phyloP scores from a whole-genome alignment of 1,139 yeast species.

The Diutina siamensis region DNA sequence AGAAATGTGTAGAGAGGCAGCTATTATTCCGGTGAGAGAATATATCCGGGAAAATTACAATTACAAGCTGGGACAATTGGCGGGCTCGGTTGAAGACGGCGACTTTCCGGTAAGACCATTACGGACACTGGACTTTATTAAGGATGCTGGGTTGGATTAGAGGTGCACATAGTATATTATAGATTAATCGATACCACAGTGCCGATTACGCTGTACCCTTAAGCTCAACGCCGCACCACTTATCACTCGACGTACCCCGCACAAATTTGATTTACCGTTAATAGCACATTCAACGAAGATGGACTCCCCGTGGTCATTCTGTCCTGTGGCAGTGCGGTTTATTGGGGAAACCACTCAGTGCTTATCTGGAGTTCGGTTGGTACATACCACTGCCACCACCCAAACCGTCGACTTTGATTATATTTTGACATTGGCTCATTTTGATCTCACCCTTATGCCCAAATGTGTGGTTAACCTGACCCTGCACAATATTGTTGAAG shows the following conservation, averaged over 20 bases:
- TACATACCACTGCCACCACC: not conserved
- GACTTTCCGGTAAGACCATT: constrained; percentile 32
- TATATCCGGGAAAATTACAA: constrained; percentile 45
- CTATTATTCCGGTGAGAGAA: constrained; percentile 80
- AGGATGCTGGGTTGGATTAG: constrained; percentile 19
- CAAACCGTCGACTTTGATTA: not conserved
- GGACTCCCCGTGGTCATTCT: constrained; percentile 1
- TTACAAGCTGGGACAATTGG: constrained; percentile 30
- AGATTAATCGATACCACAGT: no score
- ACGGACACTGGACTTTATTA: constrained; percentile 33
- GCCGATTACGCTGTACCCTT: no score
- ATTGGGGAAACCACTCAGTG: not conserved
- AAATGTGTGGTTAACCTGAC: constrained; percentile 1
- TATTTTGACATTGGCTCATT: not conserved
- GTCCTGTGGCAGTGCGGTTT: constrained; percentile 2
- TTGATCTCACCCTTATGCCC: not conserved
- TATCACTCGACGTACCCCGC: no score
- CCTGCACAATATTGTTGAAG: no score
- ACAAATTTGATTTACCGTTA: no score
- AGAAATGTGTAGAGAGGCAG: constrained; percentile 90
- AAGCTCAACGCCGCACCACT: no score
- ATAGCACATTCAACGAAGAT: no score
- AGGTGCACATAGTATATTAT: no score
- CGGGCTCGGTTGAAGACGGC: constrained; percentile 13
- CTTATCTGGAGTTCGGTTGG: not conserved